Percentiles rank a stretch among this genome's conserved stretches.
Evolutionary conservation across 2,329 filamentous ascomycete genomes (phyloP).

Genomic region (Botrytis sinoallii): DNA sequence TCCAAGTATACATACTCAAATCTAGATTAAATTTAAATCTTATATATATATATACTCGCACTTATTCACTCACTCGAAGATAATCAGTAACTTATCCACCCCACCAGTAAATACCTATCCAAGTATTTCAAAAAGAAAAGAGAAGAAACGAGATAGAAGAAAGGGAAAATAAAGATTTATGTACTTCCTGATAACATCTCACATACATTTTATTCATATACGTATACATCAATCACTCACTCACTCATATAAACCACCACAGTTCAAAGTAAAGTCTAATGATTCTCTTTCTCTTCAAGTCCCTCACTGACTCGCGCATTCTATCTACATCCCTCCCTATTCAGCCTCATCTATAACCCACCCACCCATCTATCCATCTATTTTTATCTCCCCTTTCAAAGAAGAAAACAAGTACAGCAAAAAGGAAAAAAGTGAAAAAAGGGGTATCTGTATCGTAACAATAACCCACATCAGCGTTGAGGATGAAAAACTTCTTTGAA

Average conservation of each 20-base stretch:
- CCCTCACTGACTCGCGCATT: background rate
- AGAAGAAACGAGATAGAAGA: background rate
- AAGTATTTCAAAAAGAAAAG: background rate
- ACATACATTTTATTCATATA: background rate
- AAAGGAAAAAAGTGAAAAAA: background rate
- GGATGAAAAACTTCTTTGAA: background rate
- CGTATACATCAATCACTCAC: background rate
- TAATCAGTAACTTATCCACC: too few relatives aligned
- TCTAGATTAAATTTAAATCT: too few relatives aligned
- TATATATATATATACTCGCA: too few relatives aligned
- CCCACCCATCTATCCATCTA: background rate
- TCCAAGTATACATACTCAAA: too few relatives aligned
- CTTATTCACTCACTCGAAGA: too few relatives aligned
- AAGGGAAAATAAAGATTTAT: background rate
- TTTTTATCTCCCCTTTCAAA: background rate
- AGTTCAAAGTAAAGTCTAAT: background rate
- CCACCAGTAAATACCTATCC: background rate
- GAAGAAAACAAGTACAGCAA: background rate
- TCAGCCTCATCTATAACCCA: background rate
- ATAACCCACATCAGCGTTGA: background rate
- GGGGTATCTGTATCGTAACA: constrained; percentile 3
- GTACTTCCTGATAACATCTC: background rate
- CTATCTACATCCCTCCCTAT: background rate
- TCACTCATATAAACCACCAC: background rate
- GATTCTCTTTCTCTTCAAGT: background rate